phyloP scores from a whole-genome alignment of 495 filamentous ascomycete species.

The Neurospora sp. region DNA sequence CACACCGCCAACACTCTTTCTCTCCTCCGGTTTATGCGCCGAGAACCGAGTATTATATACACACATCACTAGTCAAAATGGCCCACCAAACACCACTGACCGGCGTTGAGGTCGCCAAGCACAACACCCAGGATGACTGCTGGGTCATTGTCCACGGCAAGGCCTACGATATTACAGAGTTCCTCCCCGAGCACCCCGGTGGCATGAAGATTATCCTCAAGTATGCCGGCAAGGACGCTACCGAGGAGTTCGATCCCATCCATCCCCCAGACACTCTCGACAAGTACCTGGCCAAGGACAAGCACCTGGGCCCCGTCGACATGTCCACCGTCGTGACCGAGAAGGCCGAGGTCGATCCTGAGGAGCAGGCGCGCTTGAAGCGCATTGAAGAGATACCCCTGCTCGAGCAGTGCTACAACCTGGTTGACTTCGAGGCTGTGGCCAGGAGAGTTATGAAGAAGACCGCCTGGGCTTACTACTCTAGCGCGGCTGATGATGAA shows the following conservation, averaged over 20 bases:
- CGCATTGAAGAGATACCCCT: conserved; percentile 70
- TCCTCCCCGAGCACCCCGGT: conserved; percentile 64
- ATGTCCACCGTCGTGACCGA: conserved; percentile 74
- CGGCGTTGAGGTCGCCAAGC: conserved; percentile 56
- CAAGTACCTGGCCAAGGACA: conserved; percentile 72
- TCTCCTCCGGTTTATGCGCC: not conserved
- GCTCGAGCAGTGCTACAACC: conserved; percentile 84
- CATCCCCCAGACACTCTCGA: conserved; percentile 70
- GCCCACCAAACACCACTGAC: conserved; percentile 27
- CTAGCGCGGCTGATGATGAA: conserved; percentile 91
- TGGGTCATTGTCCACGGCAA: conserved; percentile 68
- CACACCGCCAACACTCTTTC: not conserved
- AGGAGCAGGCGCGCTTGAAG: conserved; percentile 65
- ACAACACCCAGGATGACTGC: conserved; percentile 57
- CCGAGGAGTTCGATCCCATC: conserved; percentile 71
- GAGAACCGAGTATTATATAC: not conserved
- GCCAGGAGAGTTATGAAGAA: conserved; percentile 86
- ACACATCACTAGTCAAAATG: conserved; percentile 13
- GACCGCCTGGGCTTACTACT: conserved; percentile 94
- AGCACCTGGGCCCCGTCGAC: conserved; percentile 86
- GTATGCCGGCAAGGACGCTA: conserved; percentile 77
- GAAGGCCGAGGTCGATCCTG: conserved; percentile 58
- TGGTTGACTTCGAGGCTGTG: conserved; percentile 91
- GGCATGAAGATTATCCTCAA: conserved; percentile 71
- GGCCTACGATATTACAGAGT: conserved; percentile 78